These are phyloP conservation scores for Phytophthora capsici DNA, from an alignment of 352 stramenopile species.

Conservation along the genomic window DNA sequence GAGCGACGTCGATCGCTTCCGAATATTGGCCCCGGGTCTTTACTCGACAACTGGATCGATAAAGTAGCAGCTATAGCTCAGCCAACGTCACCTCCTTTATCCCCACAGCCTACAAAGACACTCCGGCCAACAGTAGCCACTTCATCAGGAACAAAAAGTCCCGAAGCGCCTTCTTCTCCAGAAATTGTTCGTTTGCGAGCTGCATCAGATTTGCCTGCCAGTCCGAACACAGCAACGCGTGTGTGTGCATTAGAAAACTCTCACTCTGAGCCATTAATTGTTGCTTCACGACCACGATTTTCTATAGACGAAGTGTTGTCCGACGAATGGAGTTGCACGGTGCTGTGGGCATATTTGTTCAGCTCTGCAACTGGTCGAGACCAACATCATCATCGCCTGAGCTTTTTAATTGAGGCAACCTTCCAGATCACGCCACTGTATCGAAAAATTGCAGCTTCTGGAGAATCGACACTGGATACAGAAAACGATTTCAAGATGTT, in stretches of 20 bases:
- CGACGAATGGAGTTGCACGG: conserved; percentile 71
- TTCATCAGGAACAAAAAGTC: background rate
- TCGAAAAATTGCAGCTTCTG: conserved; percentile 9
- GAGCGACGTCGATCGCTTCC: conserved; percentile 18
- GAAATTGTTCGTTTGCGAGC: conserved; percentile 15
- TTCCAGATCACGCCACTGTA: conserved; percentile 58
- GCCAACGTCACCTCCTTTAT: background rate
- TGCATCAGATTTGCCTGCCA: conserved; percentile 9
- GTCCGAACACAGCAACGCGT: background rate
- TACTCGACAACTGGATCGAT: conserved; percentile 39
- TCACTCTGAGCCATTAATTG: conserved; percentile 15
- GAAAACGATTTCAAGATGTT: conserved; percentile 7
- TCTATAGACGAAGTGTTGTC: conserved; percentile 64
- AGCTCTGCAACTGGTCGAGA: conserved; percentile 32
- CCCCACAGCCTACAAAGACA: conserved; percentile 3
- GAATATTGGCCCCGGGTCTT: conserved; percentile 8
- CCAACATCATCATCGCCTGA: conserved; percentile 52
- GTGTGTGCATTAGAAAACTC: conserved; percentile 8
- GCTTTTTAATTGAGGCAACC: conserved; percentile 63
- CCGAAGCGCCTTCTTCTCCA: background rate
- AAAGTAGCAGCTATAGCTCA: conserved; percentile 24
- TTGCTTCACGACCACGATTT: conserved; percentile 9
- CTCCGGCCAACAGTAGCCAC: conserved; percentile 3
- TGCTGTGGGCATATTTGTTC: conserved; percentile 80
- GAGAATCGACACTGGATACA: conserved; percentile 3